Evolutionary conservation across 208 protist genomes (phyloP), one percentile per base, ranked within the genome.

Genomic region (Acanthamoeba sp.): DNA sequence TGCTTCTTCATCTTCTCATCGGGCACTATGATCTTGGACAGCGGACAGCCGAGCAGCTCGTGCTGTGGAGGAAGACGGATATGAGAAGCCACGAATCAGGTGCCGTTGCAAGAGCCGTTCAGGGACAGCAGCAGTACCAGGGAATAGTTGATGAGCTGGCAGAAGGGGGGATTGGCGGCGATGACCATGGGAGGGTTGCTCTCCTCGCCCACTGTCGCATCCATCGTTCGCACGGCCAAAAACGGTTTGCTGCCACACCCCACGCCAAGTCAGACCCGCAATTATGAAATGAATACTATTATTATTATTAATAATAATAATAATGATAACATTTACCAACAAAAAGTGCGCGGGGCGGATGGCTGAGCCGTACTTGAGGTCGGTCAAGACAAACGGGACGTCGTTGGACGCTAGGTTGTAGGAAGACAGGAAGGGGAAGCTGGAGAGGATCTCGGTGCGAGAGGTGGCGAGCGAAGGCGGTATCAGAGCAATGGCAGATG

Each of bases 21-120:
- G 24, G 78, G 78, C n/a, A 87, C 78, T 20, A 87, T 59, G 40
- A 87, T 59, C 48, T 87, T 87, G 14, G 78, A 87, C n/a, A 87
- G 78, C 14, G 78, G 78, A 27, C 78, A 87, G 6, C 78, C 78
- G 48, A 87, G 78, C 78, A 87, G 78, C 29, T 87, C 78, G 29
- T 87, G 78, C 78, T 87, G 78, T 1, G 18, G 2, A 38, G 12
- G 36, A 9, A 32, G 9, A 64, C 18, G 57, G 22, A 14, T 10
- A 24, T 32, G 57, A 64, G 45, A 10, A 48, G n/a, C 45, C 45
- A 48, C 14, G 48, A 1, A 18, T 55, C 48, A 55, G 48, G 1
- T 55, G 48, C 48, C 14, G 2, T 12, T 12, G 48, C 55, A 22
- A 62, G n/a, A 10, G 22, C 22, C 55, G 55, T 22, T n/a, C 55